phyloP scores from a whole-genome alignment of 2,329 filamentous ascomycete species.

The Sporothrix brasiliensis region DNA sequence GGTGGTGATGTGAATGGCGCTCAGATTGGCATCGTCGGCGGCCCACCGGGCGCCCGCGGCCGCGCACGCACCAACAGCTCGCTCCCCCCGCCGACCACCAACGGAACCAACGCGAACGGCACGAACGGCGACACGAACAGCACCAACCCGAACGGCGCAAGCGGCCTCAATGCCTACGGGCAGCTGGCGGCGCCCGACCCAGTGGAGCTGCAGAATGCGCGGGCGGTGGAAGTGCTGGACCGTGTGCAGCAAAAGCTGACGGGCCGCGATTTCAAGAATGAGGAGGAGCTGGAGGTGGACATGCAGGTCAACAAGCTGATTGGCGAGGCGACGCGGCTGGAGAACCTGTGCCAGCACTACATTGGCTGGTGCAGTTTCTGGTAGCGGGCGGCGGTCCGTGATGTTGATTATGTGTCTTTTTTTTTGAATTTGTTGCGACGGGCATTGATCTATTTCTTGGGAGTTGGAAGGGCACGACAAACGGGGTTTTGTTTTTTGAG shows the following conservation, averaged over 20 bases:
- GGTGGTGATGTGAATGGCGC: slow-evolving; percentile 30
- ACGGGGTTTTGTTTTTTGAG: neutral
- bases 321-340: slow-evolving; percentile 90
- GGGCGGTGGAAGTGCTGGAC: slow-evolving; percentile 86
- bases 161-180: slow-evolving; percentile 36
- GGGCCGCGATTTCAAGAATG: slow-evolving; percentile 84
- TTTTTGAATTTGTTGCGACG: neutral
- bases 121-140: neutral
- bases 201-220: slow-evolving; percentile 85
- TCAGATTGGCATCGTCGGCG: slow-evolving; percentile 47
- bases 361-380: slow-evolving; percentile 99
- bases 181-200: slow-evolving; percentile 45
- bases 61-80: slow-evolving; percentile 65
- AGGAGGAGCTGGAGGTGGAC: slow-evolving; percentile 80
- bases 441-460: neutral
- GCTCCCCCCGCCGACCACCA: slow-evolving; percentile 43
- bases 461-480: slow-evolving; percentile 17
- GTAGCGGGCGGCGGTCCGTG: slow-evolving; percentile 50
- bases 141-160: neutral
- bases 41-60: slow-evolving; percentile 50
- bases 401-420: neutral
- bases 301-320: slow-evolving; percentile 94
- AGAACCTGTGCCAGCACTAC: slow-evolving; percentile 98
- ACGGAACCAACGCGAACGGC: slow-evolving; percentile 37
- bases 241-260: slow-evolving; percentile 95